Evolutionary conservation across 2,329 filamentous ascomycete species (phyloP).

Genomic region (Aspergillus sp.): DNA sequence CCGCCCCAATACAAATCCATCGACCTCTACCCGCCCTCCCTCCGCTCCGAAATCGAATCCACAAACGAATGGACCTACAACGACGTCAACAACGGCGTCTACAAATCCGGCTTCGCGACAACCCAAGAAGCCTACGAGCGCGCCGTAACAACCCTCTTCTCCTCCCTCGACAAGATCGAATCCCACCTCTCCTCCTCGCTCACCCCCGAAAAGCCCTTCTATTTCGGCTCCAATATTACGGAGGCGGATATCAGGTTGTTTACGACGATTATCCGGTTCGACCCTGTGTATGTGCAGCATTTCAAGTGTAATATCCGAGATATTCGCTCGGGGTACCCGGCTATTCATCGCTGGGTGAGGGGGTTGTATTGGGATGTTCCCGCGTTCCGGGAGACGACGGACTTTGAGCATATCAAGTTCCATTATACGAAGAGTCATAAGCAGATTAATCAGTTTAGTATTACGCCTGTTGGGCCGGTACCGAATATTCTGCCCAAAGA

Average conservation of each 20-base stretch:
- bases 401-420: constrained; percentile 93
- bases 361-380: constrained; percentile 75
- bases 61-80: constrained; percentile 76
- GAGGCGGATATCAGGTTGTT: constrained; percentile 76
- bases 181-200: constrained; percentile 52
- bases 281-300: constrained; percentile 74
- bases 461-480: constrained; percentile 78
- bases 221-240: constrained; percentile 68
- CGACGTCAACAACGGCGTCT: constrained; percentile 47
- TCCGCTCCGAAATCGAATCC: constrained; percentile 66
- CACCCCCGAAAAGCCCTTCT: constrained; percentile 50
- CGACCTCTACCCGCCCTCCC: constrained; percentile 59
- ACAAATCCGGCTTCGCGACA: constrained; percentile 69
- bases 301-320: constrained; percentile 78
- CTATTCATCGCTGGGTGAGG: constrained; percentile 72
- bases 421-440: constrained; percentile 61
- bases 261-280: constrained; percentile 66
- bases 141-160: constrained; percentile 65
- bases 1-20: constrained; percentile 53
- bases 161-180: constrained; percentile 70
- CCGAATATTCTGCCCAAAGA: constrained; percentile 73
- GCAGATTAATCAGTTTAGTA: constrained; percentile 60
- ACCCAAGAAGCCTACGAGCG: constrained; percentile 75
- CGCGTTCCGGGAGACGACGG: constrained; percentile 74
- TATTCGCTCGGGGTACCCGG: constrained; percentile 76